These are phyloP conservation scores for Fusarium sp. DNA, from an alignment of 2,329 filamentous ascomycete genomes.

Conservation along the genomic window DNA sequence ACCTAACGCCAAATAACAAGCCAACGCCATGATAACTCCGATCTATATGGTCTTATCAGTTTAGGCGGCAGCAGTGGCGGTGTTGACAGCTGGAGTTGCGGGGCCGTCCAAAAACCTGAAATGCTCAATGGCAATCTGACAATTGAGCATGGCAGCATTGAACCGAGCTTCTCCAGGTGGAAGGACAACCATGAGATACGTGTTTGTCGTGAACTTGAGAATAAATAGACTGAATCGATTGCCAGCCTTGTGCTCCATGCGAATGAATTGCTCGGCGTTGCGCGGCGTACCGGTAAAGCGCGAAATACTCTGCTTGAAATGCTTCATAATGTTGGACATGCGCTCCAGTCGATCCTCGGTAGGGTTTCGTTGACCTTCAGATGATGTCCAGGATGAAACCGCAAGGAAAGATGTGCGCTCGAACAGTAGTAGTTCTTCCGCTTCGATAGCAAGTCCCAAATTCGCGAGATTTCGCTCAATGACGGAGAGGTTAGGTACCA, in stretches of 20 bases:
- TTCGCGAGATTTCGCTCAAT: constrained; percentile 89
- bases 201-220: constrained; percentile 96
- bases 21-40: constrained; percentile 4
- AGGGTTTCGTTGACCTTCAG: constrained; percentile 81
- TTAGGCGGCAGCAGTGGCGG: constrained; percentile 21
- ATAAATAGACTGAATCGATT: constrained; percentile 92
- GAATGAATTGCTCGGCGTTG: constrained; percentile 82
- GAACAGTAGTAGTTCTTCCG: constrained; percentile 93
- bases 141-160: constrained; percentile 91
- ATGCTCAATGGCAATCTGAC: constrained; percentile 84
- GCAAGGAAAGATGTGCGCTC: constrained; percentile 96
- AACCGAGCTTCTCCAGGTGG: constrained; percentile 92
- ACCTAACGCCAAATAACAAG: constrained; percentile 43
- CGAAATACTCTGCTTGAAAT: constrained; percentile 88
- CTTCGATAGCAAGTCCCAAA: constrained; percentile 87
- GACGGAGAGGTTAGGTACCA: constrained; percentile 91
- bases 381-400: constrained; percentile 89
- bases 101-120: constrained; percentile 76
- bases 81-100: constrained; percentile 37
- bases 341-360: constrained; percentile 93
- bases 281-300: constrained; percentile 85
- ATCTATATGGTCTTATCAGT: not conserved
- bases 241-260: constrained; percentile 83
- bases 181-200: constrained; percentile 92
- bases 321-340: constrained; percentile 97